Conservation (phyloP, 1,284 basidiomycete genomes). For the Irpex sp. region DNA sequence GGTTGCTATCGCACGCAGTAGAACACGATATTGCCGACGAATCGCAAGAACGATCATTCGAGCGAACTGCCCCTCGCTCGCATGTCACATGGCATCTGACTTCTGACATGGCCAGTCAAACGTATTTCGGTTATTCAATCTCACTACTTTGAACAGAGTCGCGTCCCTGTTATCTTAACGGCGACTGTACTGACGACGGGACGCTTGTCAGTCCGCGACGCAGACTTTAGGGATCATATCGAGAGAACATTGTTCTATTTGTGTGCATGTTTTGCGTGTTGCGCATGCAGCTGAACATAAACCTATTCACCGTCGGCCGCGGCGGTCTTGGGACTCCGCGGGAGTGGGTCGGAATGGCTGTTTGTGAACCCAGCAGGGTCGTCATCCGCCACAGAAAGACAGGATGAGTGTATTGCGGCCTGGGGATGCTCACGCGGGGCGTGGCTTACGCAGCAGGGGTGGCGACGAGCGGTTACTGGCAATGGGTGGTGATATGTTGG, state of each 20-base stretch:
- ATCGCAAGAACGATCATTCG: neutral
- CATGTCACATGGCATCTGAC: neutral
- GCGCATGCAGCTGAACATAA: no score
- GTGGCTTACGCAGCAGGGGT: neutral
- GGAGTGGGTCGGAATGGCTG: neutral
- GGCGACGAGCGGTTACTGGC: neutral
- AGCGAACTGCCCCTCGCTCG: neutral
- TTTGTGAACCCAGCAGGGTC: neutral
- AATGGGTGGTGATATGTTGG: neutral
- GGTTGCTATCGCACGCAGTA: constrained; percentile 1
- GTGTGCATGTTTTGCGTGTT: no score
- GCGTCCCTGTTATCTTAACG: no score
- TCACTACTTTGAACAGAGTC: neutral
- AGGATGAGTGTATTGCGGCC: neutral
- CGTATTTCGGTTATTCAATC: neutral
- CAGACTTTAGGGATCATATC: neutral
- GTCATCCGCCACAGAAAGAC: neutral
- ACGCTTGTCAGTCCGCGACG: neutral
- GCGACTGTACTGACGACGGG: neutral
- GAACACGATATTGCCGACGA: neutral
- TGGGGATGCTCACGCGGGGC: neutral
- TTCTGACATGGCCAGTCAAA: neutral
- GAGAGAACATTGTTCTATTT: no score
- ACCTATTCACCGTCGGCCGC: neutral
- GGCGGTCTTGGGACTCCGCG: neutral